A percentile compares a stretch with the other conserved stretches of the same genome.
phyloP scores from a whole-genome alignment of 192 early-diverging fungal species.

The Backusella westeae region DNA sequence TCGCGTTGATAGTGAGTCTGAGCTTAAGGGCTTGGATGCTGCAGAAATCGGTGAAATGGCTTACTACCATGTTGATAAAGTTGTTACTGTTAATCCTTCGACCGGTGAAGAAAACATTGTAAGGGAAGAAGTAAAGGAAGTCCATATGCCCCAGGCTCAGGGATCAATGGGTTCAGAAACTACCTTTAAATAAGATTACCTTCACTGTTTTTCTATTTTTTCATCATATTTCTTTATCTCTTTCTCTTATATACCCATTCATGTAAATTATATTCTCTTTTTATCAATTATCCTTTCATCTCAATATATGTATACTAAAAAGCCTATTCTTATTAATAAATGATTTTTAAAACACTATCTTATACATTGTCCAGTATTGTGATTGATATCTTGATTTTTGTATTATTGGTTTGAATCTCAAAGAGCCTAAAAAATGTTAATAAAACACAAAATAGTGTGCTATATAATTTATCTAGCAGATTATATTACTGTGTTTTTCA shows the following conservation, averaged over 20 bases:
- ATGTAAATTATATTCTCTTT: neutral
- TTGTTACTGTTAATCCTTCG: slow-evolving; percentile 35
- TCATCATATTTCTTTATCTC: neutral
- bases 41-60: slow-evolving; percentile 79
- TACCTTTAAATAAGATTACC: neutral
- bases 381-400: too few species aligned
- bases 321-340: neutral
- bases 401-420: too few species aligned
- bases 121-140: slow-evolving; percentile 16
- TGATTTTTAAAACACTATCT: neutral
- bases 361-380: neutral
- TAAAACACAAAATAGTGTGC: too few species aligned
- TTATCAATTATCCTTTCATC: neutral
- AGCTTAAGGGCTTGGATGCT: slow-evolving; percentile 70
- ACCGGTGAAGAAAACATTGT: slow-evolving; percentile 32
- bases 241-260: neutral
- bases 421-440: too few species aligned
- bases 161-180: slow-evolving; percentile 19
- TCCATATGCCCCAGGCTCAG: slow-evolving; percentile 5
- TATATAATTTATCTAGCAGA: too few species aligned
- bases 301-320: neutral
- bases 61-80: slow-evolving; percentile 49
- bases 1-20: slow-evolving; percentile 69
- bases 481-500: too few species aligned
- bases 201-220: neutral